phyloP scores from a whole-genome alignment of 805 yeast species.

The Kodamaea sagamina region DNA sequence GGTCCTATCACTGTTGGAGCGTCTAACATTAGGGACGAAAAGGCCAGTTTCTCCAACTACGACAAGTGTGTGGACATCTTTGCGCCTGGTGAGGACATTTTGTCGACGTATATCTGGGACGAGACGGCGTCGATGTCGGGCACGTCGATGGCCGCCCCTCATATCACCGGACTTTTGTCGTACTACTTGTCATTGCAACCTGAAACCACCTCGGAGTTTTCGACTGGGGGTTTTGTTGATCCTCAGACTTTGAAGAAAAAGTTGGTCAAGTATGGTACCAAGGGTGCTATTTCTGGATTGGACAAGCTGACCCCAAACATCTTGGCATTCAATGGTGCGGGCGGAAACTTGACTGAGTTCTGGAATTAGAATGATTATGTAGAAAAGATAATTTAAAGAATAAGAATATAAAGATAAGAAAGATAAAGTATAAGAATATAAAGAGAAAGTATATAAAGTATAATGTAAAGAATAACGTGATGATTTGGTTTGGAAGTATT shows the following conservation, averaged over 20 bases:
- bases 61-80: slow-evolving; percentile 96
- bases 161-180: slow-evolving; percentile 87
- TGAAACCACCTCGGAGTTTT: slow-evolving; percentile 63
- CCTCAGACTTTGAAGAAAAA: slow-evolving; percentile 79
- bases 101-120: slow-evolving; percentile 82
- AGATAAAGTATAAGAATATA: too few species aligned
- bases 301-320: slow-evolving; percentile 70
- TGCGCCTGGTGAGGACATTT: slow-evolving; percentile 92
- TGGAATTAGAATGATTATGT: too few species aligned
- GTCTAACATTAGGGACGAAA: slow-evolving; percentile 79
- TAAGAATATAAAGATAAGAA: too few species aligned
- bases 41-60: slow-evolving; percentile 94
- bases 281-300: slow-evolving; percentile 57
- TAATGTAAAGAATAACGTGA: too few species aligned
- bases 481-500: too few species aligned
- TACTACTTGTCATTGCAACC: slow-evolving; percentile 89
- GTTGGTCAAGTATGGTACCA: slow-evolving; percentile 67
- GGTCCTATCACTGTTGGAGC: slow-evolving; percentile 94
- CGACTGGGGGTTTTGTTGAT: slow-evolving; percentile 54
- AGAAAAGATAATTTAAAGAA: too few species aligned
- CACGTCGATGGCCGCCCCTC: slow-evolving; percentile 98
- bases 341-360: slow-evolving; percentile 65
- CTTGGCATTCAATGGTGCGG: slow-evolving; percentile 81
- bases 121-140: slow-evolving; percentile 84
- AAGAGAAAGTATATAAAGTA: too few species aligned